A percentile compares a stretch with the other conserved stretches of the same genome.
These are phyloP conservation scores for Punica granatum DNA, from an alignment of 345 rosid species.

Conservation along the genomic window DNA sequence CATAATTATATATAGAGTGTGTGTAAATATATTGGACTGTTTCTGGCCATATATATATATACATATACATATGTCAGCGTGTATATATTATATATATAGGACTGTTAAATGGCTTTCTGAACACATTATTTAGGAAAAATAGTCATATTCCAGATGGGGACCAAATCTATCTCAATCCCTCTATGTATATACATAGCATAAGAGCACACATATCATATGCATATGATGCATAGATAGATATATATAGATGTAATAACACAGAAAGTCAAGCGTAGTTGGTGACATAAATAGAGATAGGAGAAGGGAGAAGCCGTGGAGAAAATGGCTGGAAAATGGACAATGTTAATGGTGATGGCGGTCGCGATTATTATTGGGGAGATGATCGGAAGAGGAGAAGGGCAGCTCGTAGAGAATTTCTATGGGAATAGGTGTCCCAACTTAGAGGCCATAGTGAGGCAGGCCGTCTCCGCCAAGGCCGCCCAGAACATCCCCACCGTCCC, in stretches of 20 bases:
- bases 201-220: not conserved
- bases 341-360: conserved; percentile 13
- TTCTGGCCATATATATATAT: too few relatives aligned
- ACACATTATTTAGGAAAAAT: not conserved
- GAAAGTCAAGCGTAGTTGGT: not conserved
- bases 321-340: conserved; percentile 5
- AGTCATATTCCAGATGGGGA: not conserved
- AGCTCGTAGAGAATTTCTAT: conserved; percentile 52
- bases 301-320: not conserved
- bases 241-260: not conserved
- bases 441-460: conserved; percentile 52
- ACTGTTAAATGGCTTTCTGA: not conserved
- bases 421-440: conserved; percentile 46
- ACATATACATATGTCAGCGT: too few relatives aligned
- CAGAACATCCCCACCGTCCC: conserved; percentile 64
- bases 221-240: not conserved
- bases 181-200: not conserved
- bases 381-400: conserved; percentile 30
- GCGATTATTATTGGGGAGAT: conserved; percentile 15
- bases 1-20: too few relatives aligned
- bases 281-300: not conserved
- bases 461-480: conserved; percentile 39
- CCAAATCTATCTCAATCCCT: not conserved
- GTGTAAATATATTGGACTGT: too few relatives aligned
- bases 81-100: not conserved